Evolutionary conservation across 176 grass and related monocot genomes (phyloP).

Genomic region (Neostapfia colusana): DNA sequence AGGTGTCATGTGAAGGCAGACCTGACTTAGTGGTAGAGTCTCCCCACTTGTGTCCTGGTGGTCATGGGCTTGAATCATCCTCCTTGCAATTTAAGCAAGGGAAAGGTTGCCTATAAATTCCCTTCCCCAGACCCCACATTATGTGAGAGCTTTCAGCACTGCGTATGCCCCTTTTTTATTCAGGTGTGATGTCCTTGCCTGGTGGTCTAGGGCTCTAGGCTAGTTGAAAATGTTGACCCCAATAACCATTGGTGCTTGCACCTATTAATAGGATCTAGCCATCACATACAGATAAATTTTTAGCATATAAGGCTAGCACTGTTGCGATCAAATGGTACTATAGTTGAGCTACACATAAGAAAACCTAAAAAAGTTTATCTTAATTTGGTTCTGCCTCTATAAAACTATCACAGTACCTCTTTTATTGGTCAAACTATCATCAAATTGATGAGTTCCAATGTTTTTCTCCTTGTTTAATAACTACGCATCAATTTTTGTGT

Average conservation of each 20-base stretch:
- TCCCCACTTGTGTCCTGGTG: too few species aligned
- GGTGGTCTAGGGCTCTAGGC: too few species aligned
- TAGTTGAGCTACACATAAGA: neutral
- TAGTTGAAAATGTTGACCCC: neutral
- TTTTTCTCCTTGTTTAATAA: neutral
- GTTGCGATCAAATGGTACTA: neutral
- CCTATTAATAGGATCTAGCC: neutral
- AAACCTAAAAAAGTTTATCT: neutral
- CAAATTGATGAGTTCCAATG: neutral
- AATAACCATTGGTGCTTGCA: neutral
- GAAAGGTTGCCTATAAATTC: too few species aligned
- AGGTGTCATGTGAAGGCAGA: too few species aligned
- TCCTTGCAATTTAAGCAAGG: too few species aligned
- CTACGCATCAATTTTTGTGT: neutral
- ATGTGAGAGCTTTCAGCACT: too few species aligned
- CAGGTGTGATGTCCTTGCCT: too few species aligned
- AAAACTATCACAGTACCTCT: constrained; percentile 6
- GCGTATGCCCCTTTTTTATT: too few species aligned
- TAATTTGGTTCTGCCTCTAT: neutral
- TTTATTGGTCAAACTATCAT: neutral
- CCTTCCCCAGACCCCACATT: too few species aligned
- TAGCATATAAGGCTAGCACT: neutral
- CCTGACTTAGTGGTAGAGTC: too few species aligned
- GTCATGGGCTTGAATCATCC: too few species aligned
- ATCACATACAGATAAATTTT: neutral